A percentile compares a stretch with the other conserved stretches of the same genome.
These are phyloP conservation scores for Zanthoxylum bungeanum DNA, from an alignment of 345 rosid species.

Conservation along the genomic window DNA sequence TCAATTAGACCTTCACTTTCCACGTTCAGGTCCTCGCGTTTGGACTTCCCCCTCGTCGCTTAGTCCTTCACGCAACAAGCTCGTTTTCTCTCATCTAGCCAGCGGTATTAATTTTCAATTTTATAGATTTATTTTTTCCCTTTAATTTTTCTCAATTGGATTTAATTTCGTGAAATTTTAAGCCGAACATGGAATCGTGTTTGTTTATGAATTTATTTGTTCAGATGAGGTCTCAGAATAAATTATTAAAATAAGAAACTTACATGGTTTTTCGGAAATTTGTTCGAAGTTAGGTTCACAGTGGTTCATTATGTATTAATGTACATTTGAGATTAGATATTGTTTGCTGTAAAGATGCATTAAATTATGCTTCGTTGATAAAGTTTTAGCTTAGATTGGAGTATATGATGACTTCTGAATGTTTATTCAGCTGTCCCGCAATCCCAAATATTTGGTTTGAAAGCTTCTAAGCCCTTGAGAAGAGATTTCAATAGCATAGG, in stretches of 20 bases:
- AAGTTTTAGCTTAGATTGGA: too few relatives aligned
- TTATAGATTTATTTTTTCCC: too few relatives aligned
- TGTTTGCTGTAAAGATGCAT: too few relatives aligned
- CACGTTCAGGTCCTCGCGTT: slow-evolving; percentile 43
- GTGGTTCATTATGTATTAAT: too few relatives aligned
- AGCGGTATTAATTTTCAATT: too few relatives aligned
- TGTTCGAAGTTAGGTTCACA: too few relatives aligned
- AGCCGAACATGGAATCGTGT: not conserved
- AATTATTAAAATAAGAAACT: too few relatives aligned
- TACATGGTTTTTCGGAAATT: too few relatives aligned
- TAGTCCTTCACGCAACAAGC: slow-evolving; percentile 39
- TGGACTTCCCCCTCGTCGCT: slow-evolving; percentile 29
- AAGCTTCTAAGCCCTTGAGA: slow-evolving; percentile 45
- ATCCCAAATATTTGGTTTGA: slow-evolving; percentile 45
- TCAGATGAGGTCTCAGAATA: too few relatives aligned
- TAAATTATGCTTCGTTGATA: too few relatives aligned
- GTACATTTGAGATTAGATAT: too few relatives aligned
- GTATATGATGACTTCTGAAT: too few relatives aligned
- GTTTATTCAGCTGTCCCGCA: slow-evolving; percentile 57
- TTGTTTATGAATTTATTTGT: not conserved
- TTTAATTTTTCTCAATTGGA: not conserved
- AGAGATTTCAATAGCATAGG: slow-evolving; percentile 36
- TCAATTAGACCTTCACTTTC: slow-evolving; percentile 69
- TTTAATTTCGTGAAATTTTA: not conserved
- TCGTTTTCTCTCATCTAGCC: slow-evolving; percentile 44